Percentiles rank a stretch among this genome's conserved stretches.
phyloP scores from a whole-genome alignment of 352 stramenopile genomes.

The Globisporangium megalacanthum region DNA sequence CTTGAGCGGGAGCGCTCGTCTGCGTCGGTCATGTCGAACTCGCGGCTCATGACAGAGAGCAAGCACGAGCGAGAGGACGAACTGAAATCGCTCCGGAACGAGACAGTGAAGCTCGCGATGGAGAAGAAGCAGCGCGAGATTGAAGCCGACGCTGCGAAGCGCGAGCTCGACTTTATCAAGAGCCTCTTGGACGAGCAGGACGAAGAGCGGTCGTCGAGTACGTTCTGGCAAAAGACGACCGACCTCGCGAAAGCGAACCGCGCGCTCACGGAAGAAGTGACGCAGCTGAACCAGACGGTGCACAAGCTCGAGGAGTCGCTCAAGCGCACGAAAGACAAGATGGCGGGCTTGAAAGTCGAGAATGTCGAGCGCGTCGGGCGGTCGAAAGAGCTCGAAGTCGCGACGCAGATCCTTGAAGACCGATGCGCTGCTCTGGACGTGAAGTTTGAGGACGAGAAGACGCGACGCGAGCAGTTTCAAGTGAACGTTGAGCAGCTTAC shows the following conservation, averaged over 20 bases:
- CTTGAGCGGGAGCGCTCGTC: constrained; percentile 62
- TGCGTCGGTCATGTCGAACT: constrained; percentile 59
- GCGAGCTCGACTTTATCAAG: constrained; percentile 69
- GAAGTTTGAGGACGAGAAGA: constrained; percentile 79
- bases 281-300: constrained; percentile 51
- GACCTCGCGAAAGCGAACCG: constrained; percentile 81
- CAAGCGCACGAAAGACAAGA: constrained; percentile 50
- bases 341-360: constrained; percentile 41
- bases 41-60: constrained; percentile 60
- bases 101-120: constrained; percentile 48
- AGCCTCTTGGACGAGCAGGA: constrained; percentile 70
- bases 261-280: constrained; percentile 62
- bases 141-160: constrained; percentile 53
- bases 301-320: constrained; percentile 65
- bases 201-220: constrained; percentile 59
- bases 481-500: constrained; percentile 83
- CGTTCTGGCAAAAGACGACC: constrained; percentile 86
- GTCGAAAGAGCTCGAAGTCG: constrained; percentile 60
- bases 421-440: constrained; percentile 51
- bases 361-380: constrained; percentile 49
- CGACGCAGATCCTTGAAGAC: constrained; percentile 74
- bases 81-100: constrained; percentile 61
- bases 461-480: constrained; percentile 78
- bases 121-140: constrained; percentile 73
- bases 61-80: constrained; percentile 75